Evolutionary conservation across 2,329 filamentous ascomycete species (phyloP), one percentile per base, ranked within the genome.

Genomic region (Pseudogymnoascus verrucosus): DNA sequence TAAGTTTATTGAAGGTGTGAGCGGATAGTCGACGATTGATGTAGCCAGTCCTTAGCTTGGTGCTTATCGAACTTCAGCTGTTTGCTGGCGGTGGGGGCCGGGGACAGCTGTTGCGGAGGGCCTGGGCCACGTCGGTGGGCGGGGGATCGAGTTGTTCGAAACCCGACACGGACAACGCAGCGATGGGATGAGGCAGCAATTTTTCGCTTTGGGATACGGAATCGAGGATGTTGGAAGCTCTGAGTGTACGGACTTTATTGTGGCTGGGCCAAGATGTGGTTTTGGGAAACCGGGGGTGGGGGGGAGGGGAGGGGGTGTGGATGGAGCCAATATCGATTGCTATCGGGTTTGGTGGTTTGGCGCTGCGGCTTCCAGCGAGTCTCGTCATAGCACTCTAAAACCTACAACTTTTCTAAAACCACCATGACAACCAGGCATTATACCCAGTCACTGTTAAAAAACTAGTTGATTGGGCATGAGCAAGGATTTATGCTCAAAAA

Each of bases 21-120:
- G 51, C 8, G 51, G 51, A 57, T 57, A 34, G 51, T 34, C 16
- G 51, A 57, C 51, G 51, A 57, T 57, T 57, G 51, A 57, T 57
- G 28, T 57, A 36, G 51, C 28, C 51, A 34, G 51, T 8, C 16
- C 28, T 36, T 57, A 57, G 51, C 51, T 57, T 36, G 51, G 51
- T 57, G 51, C 51, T 57, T 57, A 57, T 57, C 51, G 51, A 54
- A 47, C 28, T 36, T 57, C 28, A 57, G 51, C 51, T 34, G 51
- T 57, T 57, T 57, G 51, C 28, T 57, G 51, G 51, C 51, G 51
- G 28, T 34, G 51, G 51, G 51, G 28, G 51, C 47, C 51, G 51
- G 28, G 28, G 51, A 57, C 31, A 57, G 51, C 51, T 57, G 51
- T 34, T 19, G 26, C 16, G 28, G 51, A 57, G 51, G 51, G 51